Percentiles rank a stretch among this genome's conserved stretches.
phyloP scores from a whole-genome alignment of 2,329 filamentous ascomycete species.

The Botrytis medusae region DNA sequence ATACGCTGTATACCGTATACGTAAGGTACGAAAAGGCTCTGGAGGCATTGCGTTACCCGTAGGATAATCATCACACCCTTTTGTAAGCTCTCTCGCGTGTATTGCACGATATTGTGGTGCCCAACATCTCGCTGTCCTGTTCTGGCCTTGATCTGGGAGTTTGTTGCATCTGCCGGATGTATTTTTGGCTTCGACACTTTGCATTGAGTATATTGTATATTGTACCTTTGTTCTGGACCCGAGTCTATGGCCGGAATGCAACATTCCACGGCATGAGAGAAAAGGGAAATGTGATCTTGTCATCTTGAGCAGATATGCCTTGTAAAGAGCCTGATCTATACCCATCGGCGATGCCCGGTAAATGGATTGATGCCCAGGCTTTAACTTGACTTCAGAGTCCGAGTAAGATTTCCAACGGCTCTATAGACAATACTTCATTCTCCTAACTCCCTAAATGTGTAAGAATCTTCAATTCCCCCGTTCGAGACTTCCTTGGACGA shows the following conservation, averaged over 20 bases:
- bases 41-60: background rate
- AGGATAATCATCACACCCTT: background rate
- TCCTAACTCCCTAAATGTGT: background rate
- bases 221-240: slow-evolving; percentile 8
- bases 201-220: background rate
- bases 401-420: background rate
- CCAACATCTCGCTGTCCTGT: slow-evolving; percentile 14
- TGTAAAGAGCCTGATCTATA: background rate
- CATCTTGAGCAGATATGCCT: slow-evolving; percentile 2
- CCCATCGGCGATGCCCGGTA: slow-evolving; percentile 15
- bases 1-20: slow-evolving; percentile 2
- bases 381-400: background rate
- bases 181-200: slow-evolving; percentile 9
- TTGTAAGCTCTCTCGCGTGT: background rate
- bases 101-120: slow-evolving; percentile 16
- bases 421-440: background rate
- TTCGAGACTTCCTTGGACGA: too few species aligned
- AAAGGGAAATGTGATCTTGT: slow-evolving; percentile 20
- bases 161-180: background rate
- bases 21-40: slow-evolving; percentile 20
- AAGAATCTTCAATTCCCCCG: background rate
- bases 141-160: background rate
- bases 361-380: background rate
- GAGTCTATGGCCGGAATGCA: slow-evolving; percentile 9
- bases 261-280: slow-evolving; percentile 4